Evolutionary conservation across 441 rosid genomes (phyloP).

Genomic region (Omphalea diandra): DNA sequence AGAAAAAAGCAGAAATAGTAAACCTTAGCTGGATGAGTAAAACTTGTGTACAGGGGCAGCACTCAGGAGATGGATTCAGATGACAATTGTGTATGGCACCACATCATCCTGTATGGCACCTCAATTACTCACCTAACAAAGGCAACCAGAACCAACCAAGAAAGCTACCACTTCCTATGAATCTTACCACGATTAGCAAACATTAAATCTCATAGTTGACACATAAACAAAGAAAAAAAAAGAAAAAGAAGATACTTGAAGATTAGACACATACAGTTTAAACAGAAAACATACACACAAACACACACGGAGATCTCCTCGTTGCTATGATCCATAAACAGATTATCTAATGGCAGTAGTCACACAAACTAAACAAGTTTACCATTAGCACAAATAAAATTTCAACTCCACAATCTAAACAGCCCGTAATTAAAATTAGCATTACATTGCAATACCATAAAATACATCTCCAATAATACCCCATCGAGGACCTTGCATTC

Average conservation of each 20-base stretch:
- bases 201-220: conserved; percentile 22
- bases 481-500: not conserved
- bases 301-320: no score
- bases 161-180: conserved; percentile 46
- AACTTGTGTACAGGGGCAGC: conserved; percentile 50
- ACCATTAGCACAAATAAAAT: not conserved
- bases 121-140: conserved; percentile 60
- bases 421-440: conserved; percentile 5
- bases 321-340: not conserved
- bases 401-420: not conserved
- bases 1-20: conserved; percentile 46
- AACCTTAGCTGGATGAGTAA: conserved; percentile 64
- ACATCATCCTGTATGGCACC: conserved; percentile 66
- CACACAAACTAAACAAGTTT: not conserved
- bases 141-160: conserved; percentile 50
- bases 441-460: conserved; percentile 4
- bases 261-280: not conserved
- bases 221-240: conserved; percentile 13
- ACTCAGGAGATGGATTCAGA: conserved; percentile 59
- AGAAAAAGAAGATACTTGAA: conserved; percentile 5
- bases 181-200: conserved; percentile 19
- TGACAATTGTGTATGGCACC: conserved; percentile 38
- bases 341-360: not conserved
- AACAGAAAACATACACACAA: no score
- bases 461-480: not conserved